Base-by-base conservation (phyloP, 768 basidiomycete genomes). In the Phaeotremella fagi region DNA sequence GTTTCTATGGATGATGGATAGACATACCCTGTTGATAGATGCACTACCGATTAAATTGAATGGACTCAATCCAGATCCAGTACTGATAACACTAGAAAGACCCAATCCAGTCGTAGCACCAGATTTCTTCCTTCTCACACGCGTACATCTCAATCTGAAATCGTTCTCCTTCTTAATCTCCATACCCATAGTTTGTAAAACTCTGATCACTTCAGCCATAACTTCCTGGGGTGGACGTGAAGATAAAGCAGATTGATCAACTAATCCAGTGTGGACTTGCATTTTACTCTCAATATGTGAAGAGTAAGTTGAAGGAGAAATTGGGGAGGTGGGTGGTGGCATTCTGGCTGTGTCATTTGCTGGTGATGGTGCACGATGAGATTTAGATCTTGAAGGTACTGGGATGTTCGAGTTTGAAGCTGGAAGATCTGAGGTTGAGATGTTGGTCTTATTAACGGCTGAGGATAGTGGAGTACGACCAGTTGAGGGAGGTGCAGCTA, bases 181-280 rank as follows among this genome's bases (percentile, higher is more conserved):
- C 50, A 99, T 78, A 18, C 94, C 95, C 89, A 98, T 90, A 27
- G 81, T 82, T 61, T 83, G 81, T 55, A 99, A 79, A 12, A 91
- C 86, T 56, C 80, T 80, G 65, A 82, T 81, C 26, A 98, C 82
- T 69, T 90, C 88, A 55, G 80, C 82, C 78, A 98, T 88, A 29
- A 98, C 91, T 61, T 88, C 87, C 1, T 85, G 83, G 29, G 94
- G 91, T 7, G 84, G 78, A 20, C 83, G 80, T 2, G 84, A 88
- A 28, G 94, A 95, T 63, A 97, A 82, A 48, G 84, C 91, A 24
- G 83, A 83, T 72, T 86, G 86, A 71, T 97, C 95, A 26, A 98
- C 86, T 1, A 92, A 85, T 57, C 92, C 94, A 62, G 88, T 86
- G 69, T 98, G 94, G 36, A 87, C 82, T 11, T 90, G 83, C 35